Conservation (phyloP, 768 basidiomycete genomes). For the Austroboletus festivus region DNA sequence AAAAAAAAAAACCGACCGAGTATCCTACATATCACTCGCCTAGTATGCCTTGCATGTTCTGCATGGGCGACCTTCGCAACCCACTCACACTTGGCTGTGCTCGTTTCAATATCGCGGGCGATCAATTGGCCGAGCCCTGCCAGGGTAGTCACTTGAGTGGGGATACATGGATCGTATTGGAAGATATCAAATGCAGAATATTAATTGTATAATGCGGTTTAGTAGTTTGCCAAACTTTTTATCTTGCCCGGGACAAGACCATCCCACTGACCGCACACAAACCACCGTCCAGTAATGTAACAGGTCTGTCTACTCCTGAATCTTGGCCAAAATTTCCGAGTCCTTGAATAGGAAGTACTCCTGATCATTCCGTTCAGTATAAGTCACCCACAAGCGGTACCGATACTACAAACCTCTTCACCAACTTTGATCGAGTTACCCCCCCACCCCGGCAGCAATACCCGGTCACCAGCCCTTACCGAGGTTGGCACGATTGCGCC, state of each 20-base stretch:
- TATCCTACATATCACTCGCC: background rate
- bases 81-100: background rate
- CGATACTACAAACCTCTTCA: constrained; percentile 70
- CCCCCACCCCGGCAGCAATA: constrained; percentile 94
- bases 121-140: background rate
- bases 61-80: constrained; percentile 3
- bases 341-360: constrained; percentile 96
- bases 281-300: background rate
- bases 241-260: no score
- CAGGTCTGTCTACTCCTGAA: constrained; percentile 67
- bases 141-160: constrained; percentile 21
- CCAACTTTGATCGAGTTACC: constrained; percentile 95
- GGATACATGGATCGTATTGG: constrained; percentile 17
- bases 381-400: background rate
- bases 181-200: background rate
- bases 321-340: constrained; percentile 92
- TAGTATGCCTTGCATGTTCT: constrained; percentile 9
- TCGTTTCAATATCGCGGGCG: background rate
- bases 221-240: constrained; percentile 15
- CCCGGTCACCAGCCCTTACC: constrained; percentile 88
- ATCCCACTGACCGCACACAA: no score
- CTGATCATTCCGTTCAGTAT: constrained; percentile 39
- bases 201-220: no score
- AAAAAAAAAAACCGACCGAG: background rate
- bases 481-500: constrained; percentile 69